A percentile compares a stretch with the other conserved stretches of the same genome.
phyloP scores from a whole-genome alignment of 2,329 filamentous ascomycete species.

The Albifimbria verrucaria region DNA sequence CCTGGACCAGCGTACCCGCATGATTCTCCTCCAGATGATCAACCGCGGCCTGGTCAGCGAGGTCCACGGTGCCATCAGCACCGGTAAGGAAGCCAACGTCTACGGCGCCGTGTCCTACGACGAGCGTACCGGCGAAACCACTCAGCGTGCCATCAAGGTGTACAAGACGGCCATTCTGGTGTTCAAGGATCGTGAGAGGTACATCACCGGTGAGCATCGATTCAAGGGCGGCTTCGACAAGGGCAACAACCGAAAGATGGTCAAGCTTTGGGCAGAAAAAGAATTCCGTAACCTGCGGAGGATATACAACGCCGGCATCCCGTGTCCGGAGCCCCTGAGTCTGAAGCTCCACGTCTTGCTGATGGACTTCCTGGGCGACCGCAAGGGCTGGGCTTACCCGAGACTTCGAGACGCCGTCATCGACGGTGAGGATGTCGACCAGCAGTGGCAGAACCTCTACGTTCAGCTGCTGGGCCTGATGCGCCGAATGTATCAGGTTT shows the following conservation, averaged over 20 bases:
- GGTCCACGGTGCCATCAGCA: slow-evolving; percentile 92
- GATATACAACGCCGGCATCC: slow-evolving; percentile 79
- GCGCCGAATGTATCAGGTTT: slow-evolving; percentile 89
- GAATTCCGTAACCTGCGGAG: slow-evolving; percentile 92
- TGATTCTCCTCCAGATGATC: slow-evolving; percentile 95
- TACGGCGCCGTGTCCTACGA: slow-evolving; percentile 78
- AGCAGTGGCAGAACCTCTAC: slow-evolving; percentile 77
- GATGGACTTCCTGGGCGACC: slow-evolving; percentile 90
- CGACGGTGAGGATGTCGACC: slow-evolving; percentile 61
- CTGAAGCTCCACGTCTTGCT: slow-evolving; percentile 92
- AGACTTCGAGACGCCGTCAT: slow-evolving; percentile 84
- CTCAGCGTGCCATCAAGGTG: slow-evolving; percentile 90
- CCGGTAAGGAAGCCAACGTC: slow-evolving; percentile 97
- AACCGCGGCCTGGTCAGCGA: slow-evolving; percentile 86
- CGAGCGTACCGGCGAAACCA: slow-evolving; percentile 47
- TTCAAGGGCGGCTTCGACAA: slow-evolving; percentile 92
- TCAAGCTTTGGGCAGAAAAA: slow-evolving; percentile 98
- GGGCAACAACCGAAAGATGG: slow-evolving; percentile 93
- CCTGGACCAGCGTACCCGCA: slow-evolving; percentile 86
- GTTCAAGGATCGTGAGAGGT: slow-evolving; percentile 96
- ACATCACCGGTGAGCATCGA: slow-evolving; percentile 90
- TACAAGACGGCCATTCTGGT: slow-evolving; percentile 98
- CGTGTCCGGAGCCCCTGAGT: slow-evolving; percentile 83
- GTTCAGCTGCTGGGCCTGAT: slow-evolving; percentile 82
- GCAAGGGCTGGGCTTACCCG: slow-evolving; percentile 82